Evolutionary conservation across 1,284 basidiomycete genomes (phyloP).

Genomic region (Ceratobasidium sp.): DNA sequence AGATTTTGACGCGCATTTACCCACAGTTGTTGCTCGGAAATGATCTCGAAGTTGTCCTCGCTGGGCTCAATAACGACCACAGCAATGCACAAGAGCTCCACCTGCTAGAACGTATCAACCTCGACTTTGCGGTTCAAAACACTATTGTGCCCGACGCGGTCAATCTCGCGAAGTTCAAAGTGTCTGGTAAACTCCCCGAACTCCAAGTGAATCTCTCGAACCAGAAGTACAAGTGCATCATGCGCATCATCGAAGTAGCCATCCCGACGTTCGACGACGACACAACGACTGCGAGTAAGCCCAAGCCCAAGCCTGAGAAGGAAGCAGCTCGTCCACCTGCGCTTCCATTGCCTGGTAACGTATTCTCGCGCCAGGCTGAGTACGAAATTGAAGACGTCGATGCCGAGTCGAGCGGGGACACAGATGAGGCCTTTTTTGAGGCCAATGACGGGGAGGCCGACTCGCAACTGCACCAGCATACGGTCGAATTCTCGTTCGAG

Average conservation of each 20-base stretch:
- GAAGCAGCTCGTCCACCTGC: slow-evolving; percentile 22
- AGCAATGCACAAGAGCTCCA: slow-evolving; percentile 76
- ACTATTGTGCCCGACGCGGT: slow-evolving; percentile 92
- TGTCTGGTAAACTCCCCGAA: slow-evolving; percentile 90
- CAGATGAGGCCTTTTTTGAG: slow-evolving; percentile 74
- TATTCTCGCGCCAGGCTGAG: slow-evolving; percentile 69
- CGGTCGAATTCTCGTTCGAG: slow-evolving; percentile 90
- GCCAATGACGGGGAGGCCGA: slow-evolving; percentile 72
- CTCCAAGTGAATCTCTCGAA: slow-evolving; percentile 97
- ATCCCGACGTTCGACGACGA: slow-evolving; percentile 87
- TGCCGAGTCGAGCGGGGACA: slow-evolving; percentile 57
- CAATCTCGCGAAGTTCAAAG: slow-evolving; percentile 91
- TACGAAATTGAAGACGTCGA: slow-evolving; percentile 80
- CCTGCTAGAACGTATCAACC: slow-evolving; percentile 92
- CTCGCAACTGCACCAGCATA: slow-evolving; percentile 75
- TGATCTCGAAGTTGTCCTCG: slow-evolving; percentile 84
- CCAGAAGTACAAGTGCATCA: slow-evolving; percentile 93
- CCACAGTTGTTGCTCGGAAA: slow-evolving; percentile 90
- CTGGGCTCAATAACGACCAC: slow-evolving; percentile 73
- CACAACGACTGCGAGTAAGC: slow-evolving; percentile 46
- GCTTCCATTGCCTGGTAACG: slow-evolving; percentile 60
- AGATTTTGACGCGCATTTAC: slow-evolving; percentile 16
- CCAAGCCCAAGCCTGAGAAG: slow-evolving; percentile 30
- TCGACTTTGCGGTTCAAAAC: slow-evolving; percentile 92
- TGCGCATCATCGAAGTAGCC: slow-evolving; percentile 93